Evolutionary conservation across 2,329 filamentous ascomycete species (phyloP), one percentile per base, ranked within the genome.

Genomic region (Penicillium palitans): DNA sequence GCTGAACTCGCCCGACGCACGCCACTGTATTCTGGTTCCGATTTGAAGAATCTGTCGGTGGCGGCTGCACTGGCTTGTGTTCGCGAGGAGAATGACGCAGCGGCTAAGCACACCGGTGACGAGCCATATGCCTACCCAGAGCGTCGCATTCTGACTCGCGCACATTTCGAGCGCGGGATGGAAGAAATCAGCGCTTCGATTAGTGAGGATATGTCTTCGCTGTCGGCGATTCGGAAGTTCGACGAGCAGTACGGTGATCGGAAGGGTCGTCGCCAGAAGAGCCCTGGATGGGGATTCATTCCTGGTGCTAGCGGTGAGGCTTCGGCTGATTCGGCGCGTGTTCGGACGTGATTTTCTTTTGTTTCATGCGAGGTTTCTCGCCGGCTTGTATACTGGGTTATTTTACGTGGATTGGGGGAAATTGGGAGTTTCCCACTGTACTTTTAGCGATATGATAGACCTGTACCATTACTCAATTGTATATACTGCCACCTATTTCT

Each of bases 201-300:
- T 65, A 93, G 87, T 67, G 93, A 97, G 74, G 93, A 99, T 70
- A 98, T 97, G 93, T 82, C 86, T 49, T 91, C 87, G 33, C 79
- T 99, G 61, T 85, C 86, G 64, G 90, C 90, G 13, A 96, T 99
- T 68, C 85, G 91, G 67, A 96, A 96, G 76, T 99, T 98, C 70
- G 95, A 99, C 72, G 91, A 96, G 77, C 90, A 93, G 73, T 99
- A 93, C 73, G 93, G 95, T 27, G 92, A 96, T 71, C 84, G 88
- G 37, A 88, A 86, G 69, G 85, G 83, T 1, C 84, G 84, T 66
- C 83, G 85, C 70, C 85, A 84, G 71, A 87, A 84, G 74, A 85
- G 74, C 27, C 65, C 73, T 10, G 77, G 78, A 0, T 82, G 80
- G 73, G 83, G 83, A 4, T 85, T 85, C 66, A 72, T 70, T 48